phyloP scores from a whole-genome alignment of 164 flowering plant genomes.

The Pachysandra terminalis region DNA sequence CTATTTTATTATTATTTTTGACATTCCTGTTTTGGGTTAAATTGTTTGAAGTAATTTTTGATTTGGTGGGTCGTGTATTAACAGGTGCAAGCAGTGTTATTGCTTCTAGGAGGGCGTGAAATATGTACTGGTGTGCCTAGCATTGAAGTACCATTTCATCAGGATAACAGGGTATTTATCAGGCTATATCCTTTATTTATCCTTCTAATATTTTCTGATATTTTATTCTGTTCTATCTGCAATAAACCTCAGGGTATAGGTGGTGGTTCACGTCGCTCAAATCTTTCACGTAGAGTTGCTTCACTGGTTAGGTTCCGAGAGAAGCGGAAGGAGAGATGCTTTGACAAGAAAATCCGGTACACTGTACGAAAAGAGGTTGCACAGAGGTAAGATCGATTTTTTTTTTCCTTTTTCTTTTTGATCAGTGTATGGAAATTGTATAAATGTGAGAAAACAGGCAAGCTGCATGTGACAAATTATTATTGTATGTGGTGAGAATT shows the following conservation, averaged over 20 bases:
- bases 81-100: conserved; percentile 59
- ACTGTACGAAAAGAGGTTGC: conserved; percentile 74
- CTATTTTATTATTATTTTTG: too few relatives aligned
- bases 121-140: conserved; percentile 36
- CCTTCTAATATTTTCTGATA: background rate
- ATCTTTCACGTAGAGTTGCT: conserved; percentile 54
- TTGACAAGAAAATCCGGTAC: conserved; percentile 75
- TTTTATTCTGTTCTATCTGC: conserved; percentile 3
- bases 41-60: background rate
- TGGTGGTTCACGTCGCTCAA: conserved; percentile 41
- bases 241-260: conserved; percentile 25
- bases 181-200: background rate
- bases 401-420: too few relatives aligned
- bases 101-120: conserved; percentile 51
- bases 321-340: conserved; percentile 73
- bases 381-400: conserved; percentile 42
- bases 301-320: conserved; percentile 71
- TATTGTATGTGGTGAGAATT: too few relatives aligned
- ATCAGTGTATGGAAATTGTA: too few relatives aligned
- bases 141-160: conserved; percentile 31
- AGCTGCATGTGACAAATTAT: too few relatives aligned
- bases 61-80: conserved; percentile 4
- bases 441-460: too few relatives aligned
- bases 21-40: background rate
- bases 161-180: conserved; percentile 37